Conservation (phyloP, 306 rosid genomes). For the Rubus parviflorus region DNA sequence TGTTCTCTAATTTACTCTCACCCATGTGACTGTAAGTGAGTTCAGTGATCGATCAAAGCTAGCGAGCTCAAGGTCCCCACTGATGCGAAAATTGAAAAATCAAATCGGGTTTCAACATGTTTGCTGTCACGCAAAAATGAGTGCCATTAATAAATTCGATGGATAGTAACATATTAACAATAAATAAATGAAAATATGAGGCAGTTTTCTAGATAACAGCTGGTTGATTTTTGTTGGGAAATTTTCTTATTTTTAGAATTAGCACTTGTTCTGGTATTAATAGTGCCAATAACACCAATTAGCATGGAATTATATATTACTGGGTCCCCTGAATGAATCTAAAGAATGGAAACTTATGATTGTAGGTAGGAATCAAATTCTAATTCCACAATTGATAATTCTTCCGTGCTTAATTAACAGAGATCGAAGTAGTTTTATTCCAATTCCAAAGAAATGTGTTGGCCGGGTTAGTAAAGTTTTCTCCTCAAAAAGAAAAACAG, state of each 20-base stretch:
- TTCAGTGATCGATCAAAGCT: constrained; percentile 26
- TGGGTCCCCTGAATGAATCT: neutral
- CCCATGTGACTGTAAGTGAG: constrained; percentile 45
- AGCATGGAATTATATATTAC: neutral
- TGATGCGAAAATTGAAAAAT: neutral
- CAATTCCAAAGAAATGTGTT: neutral
- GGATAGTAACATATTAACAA: neutral
- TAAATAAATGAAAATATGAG: neutral
- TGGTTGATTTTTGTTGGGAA: neutral
- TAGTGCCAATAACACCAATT: neutral
- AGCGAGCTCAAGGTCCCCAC: constrained; percentile 23
- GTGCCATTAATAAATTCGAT: constrained; percentile 19
- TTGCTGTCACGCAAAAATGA: constrained; percentile 17
- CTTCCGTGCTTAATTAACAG: neutral
- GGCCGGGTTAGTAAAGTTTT: too few species aligned
- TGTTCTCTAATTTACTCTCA: constrained; percentile 36
- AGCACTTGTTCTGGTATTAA: neutral
- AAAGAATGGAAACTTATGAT: neutral
- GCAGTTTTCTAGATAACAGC: neutral
- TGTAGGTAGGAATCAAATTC: neutral
- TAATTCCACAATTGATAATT: neutral
- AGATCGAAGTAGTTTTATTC: neutral
- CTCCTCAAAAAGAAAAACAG: too few species aligned
- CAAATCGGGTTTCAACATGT: neutral
- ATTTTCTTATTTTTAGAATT: neutral